Base-by-base conservation (phyloP, 148 eudicot genomes). In the Persicaria maculosa region DNA sequence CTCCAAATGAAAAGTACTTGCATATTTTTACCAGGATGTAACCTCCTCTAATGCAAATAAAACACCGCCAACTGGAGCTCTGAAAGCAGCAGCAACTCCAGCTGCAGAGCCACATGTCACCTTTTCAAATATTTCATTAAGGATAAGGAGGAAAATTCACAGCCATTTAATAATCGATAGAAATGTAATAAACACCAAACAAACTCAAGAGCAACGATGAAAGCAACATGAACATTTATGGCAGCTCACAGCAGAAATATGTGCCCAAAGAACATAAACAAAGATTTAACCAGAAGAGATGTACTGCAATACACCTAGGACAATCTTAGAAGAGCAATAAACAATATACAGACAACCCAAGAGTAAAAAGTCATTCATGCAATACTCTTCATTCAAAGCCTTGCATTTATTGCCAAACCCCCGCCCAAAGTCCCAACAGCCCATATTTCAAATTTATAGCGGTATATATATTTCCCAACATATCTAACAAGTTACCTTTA, bases 81-180 rank as follows among this genome's bases (percentile, higher is more conserved):
- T 92, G 46, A 95, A 95, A 74, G 99, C 99, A 83, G 99, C 99
- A 79, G 99, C 97, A 75, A 95, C 99, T 82, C 99, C 99, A 83
- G 99, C 99, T 81, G 99, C 99, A 92, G 96, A 95, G 87, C 99
- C 99, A 87, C 99, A 95, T 73, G 99, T 95, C 77, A 95, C 99
- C 99, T 95, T 87, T 88, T 82, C 79, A 86, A 81, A 85, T 46
- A 86, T 79, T 53, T 83, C 76, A 87, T 36, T 72, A 81, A 76
- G 72, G 77, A 73, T 54, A 79, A 76, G 82, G 79, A 88, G 84
- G 67, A 74, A 59, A 47, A 40, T 65, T 58, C 53, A 71, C 9
- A 15, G 50, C 31, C 54, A 45, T 16, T 5, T 17, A 36, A 65
- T 14, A 15, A 19, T 15, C 11, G 10, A 65, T 40, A 57, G 45